Conservation (phyloP, 768 basidiomycete genomes). For the Boletus sp. region DNA sequence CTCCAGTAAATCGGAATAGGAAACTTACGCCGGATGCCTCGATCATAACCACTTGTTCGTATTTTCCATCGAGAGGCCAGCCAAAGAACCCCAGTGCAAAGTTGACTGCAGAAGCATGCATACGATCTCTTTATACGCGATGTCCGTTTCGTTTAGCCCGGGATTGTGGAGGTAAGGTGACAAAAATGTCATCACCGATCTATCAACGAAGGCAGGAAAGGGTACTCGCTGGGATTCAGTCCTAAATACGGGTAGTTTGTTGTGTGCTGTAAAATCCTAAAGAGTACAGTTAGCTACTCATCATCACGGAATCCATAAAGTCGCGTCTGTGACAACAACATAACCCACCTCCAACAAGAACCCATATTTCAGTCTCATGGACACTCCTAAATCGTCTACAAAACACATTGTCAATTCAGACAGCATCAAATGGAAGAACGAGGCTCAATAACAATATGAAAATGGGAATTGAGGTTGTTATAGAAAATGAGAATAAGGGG, state of each 20-base stretch:
- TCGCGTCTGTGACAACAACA: neutral
- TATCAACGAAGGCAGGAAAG: neutral
- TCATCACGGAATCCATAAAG: neutral
- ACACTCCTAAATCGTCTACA: conserved; percentile 63
- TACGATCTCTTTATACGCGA: conserved; percentile 55
- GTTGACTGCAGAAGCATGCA: conserved; percentile 62
- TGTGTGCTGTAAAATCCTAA: conserved; percentile 58
- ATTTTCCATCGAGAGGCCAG: conserved; percentile 68
- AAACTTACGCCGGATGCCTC: conserved; percentile 55
- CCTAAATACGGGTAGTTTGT: conserved; percentile 73
- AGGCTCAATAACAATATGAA: too few species aligned
- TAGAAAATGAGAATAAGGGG: neutral
- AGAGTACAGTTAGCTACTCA: conserved; percentile 23
- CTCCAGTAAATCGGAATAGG: conserved; percentile 10
- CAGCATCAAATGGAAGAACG: neutral
- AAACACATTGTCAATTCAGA: neutral
- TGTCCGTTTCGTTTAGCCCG: neutral
- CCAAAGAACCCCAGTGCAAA: conserved; percentile 78
- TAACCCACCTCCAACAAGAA: conserved; percentile 58
- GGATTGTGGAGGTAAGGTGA: neutral
- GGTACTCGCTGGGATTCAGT: conserved; percentile 66
- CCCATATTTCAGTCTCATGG: conserved; percentile 76
- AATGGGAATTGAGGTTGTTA: neutral
- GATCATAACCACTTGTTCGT: conserved; percentile 75
- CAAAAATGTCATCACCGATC: neutral